Percentiles rank a stretch among this genome's conserved stretches.
phyloP scores from a whole-genome alignment of 2,329 filamentous ascomycete genomes.

The Pseudopithomyces chartarum region DNA sequence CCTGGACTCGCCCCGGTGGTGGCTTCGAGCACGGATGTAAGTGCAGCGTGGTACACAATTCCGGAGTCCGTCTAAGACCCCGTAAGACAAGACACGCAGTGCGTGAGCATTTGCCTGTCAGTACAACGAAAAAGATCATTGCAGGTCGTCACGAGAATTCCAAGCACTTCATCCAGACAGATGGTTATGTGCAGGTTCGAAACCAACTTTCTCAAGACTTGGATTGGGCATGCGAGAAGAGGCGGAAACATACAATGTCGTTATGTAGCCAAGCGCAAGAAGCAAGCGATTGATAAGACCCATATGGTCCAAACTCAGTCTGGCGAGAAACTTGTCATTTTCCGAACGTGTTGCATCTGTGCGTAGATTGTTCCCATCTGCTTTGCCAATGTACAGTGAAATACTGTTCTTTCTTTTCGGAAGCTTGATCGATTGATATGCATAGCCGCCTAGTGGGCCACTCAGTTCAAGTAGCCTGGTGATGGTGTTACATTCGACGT shows the following conservation, averaged over 20 bases:
- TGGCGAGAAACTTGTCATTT: background rate
- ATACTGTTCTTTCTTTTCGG: conserved; percentile 1
- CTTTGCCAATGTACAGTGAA: background rate
- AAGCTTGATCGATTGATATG: background rate
- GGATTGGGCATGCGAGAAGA: background rate
- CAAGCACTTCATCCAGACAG: no score
- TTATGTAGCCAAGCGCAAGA: background rate
- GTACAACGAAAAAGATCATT: no score
- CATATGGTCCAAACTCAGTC: background rate
- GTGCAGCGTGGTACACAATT: no score
- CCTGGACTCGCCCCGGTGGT: no score
- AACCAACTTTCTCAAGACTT: no score
- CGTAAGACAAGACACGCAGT: no score
- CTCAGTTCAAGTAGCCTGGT: background rate
- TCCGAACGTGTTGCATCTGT: background rate
- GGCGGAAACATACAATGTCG: background rate
- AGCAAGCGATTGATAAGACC: background rate
- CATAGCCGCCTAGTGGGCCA: background rate
- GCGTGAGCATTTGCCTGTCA: no score
- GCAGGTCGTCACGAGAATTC: no score
- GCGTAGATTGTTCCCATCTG: background rate
- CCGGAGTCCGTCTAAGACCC: no score
- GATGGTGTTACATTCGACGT: background rate
- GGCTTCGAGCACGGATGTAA: no score
- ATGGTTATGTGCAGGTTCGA: no score